Percentiles rank a stretch among this genome's conserved stretches.
Conservation (phyloP, 768 basidiomycete species). For the Psilocybe cyanescens region DNA sequence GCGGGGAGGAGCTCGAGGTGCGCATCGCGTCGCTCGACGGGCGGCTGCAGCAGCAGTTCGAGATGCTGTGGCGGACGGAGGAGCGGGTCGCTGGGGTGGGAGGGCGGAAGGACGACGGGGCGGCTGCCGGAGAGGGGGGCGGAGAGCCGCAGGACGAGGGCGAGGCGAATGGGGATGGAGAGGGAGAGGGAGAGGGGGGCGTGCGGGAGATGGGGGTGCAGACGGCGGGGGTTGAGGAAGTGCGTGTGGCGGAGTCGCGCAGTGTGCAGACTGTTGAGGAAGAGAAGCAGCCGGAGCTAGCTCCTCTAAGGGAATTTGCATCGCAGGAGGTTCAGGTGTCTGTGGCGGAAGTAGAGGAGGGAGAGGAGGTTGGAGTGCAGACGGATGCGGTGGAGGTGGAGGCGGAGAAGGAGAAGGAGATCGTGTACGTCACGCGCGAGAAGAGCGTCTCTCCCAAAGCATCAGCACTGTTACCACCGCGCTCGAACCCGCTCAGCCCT, state of each 20-base stretch:
- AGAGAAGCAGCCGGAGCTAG: too few relatives aligned
- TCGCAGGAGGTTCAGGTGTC: conserved; percentile 9
- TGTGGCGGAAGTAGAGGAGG: neutral
- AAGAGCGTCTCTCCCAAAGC: neutral
- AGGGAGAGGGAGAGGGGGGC: too few relatives aligned
- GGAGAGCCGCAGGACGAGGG: too few relatives aligned
- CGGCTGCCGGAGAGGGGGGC: neutral
- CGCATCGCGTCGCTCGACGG: conserved; percentile 16
- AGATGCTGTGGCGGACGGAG: conserved; percentile 13
- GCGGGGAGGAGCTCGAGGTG: conserved; percentile 14
- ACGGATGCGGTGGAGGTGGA: conserved; percentile 2
- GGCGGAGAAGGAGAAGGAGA: neutral
- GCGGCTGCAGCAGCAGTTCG: conserved; percentile 17
- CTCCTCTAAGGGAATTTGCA: neutral
- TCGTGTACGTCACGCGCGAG: neutral
- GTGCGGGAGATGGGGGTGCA: too few relatives aligned
- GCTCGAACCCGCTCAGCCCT: conserved; percentile 7
- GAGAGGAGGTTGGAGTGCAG: conserved; percentile 2
- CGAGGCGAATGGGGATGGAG: too few relatives aligned
- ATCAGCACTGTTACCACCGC: neutral
- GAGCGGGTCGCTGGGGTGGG: neutral
- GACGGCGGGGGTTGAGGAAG: too few relatives aligned
- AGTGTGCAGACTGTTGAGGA: neutral
- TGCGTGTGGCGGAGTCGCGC: too few relatives aligned
- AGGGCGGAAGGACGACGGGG: neutral